A percentile compares a stretch with the other conserved stretches of the same genome.
These are phyloP conservation scores for Candida parachauliodes DNA, from an alignment of 805 yeast species.

Conservation along the genomic window DNA sequence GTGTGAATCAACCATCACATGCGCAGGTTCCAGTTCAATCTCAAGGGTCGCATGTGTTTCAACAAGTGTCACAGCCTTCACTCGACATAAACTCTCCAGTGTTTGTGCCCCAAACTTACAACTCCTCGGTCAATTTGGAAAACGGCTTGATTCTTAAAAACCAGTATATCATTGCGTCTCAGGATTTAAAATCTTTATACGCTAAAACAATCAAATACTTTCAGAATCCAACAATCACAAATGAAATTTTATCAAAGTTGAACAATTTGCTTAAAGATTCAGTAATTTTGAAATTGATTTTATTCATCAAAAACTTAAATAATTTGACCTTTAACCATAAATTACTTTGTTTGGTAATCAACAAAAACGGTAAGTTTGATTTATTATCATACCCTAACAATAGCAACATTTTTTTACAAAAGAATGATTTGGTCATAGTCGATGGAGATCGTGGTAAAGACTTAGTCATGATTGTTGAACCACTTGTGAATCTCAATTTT, in stretches of 20 bases:
- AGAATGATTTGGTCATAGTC: conserved; percentile 67
- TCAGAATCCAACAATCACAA: conserved; percentile 27
- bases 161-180: conserved; percentile 55
- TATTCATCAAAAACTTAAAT: conserved; percentile 38
- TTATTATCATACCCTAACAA: conserved; percentile 63
- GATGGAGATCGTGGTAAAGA: conserved; percentile 87
- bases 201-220: conserved; percentile 53
- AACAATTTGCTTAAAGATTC: conserved; percentile 24
- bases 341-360: conserved; percentile 46
- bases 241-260: conserved; percentile 24
- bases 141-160: conserved; percentile 60
- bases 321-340: conserved; percentile 40
- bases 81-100: conserved; percentile 1
- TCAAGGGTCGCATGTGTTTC: conserved; percentile 11
- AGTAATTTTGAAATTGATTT: conserved; percentile 27
- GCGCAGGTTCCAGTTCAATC: background rate
- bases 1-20: conserved; percentile 9
- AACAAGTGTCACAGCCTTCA: conserved; percentile 8
- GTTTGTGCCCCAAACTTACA: conserved; percentile 1
- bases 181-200: conserved; percentile 48
- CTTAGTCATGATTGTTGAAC: conserved; percentile 67
- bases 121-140: conserved; percentile 41
- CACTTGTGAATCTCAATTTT: conserved; percentile 55
- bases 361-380: conserved; percentile 67
- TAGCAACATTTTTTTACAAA: conserved; percentile 55